Evolutionary conservation across 345 rosid genomes (phyloP).

Genomic region (Alliaria petiolata): DNA sequence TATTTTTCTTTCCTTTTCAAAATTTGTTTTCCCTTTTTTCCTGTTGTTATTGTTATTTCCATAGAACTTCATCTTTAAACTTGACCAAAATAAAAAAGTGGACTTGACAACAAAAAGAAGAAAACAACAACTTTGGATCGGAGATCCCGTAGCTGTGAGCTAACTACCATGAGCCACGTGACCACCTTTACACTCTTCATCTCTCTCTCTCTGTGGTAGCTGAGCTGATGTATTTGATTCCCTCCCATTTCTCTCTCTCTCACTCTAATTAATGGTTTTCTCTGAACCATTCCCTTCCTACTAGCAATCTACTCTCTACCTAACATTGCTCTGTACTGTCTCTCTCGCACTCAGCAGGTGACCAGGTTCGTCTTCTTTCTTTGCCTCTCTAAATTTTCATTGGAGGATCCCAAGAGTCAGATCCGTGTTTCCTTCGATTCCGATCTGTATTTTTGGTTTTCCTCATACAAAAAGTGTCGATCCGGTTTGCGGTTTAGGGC

Average conservation of each 20-base stretch:
- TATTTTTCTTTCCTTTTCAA: no score
- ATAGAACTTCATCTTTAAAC: no score
- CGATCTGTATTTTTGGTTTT: conserved; percentile 5
- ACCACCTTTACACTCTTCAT: conserved; percentile 10
- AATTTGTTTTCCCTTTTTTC: no score
- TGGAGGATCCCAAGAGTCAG: not conserved
- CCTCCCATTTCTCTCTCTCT: conserved; percentile 31
- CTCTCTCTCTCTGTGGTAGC: conserved; percentile 5
- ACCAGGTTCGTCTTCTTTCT: not conserved
- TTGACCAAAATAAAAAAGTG: no score
- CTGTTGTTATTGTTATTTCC: no score
- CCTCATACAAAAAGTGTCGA: no score
- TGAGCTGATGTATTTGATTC: conserved; percentile 4
- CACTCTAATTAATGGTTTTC: conserved; percentile 14
- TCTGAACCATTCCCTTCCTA: not conserved
- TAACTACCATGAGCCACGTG: conserved; percentile 46
- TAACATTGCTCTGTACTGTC: not conserved
- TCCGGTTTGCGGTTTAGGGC: no score
- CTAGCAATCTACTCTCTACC: conserved; percentile 16
- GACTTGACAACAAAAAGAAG: not conserved
- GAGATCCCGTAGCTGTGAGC: conserved; percentile 23
- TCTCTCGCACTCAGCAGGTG: conserved; percentile 4
- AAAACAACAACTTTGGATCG: not conserved
- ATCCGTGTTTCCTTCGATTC: conserved; percentile 6
- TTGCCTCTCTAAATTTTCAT: not conserved